Evolutionary conservation across 1,284 basidiomycete genomes (phyloP).

Genomic region (Volvariella volvacea): DNA sequence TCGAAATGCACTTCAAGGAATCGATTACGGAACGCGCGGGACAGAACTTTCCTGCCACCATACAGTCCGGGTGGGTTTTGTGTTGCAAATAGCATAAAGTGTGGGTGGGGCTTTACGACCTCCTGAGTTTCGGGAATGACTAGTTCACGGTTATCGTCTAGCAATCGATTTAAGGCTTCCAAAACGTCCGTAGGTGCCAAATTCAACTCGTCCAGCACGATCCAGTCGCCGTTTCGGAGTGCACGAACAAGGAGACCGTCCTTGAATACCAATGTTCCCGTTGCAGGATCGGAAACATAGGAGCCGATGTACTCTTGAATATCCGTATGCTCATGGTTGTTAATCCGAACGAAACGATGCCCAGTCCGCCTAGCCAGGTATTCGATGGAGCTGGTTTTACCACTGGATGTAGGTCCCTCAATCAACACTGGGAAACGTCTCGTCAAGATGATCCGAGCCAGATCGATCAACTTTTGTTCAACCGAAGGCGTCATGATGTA

Average conservation of each 20-base stretch:
- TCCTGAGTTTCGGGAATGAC: constrained; percentile 97
- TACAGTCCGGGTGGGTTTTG: constrained; percentile 99
- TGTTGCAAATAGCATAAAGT: constrained; percentile 98
- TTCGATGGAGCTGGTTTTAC: constrained; percentile 96
- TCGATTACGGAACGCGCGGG: constrained; percentile 96
- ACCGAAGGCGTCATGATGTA: constrained; percentile 98
- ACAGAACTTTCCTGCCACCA: constrained; percentile 92
- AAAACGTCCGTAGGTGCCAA: constrained; percentile 97
- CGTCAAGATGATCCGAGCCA: constrained; percentile 87
- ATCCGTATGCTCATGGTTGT: constrained; percentile 99
- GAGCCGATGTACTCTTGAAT: constrained; percentile 98
- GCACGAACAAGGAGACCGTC: constrained; percentile 95
- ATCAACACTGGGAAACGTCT: constrained; percentile 93
- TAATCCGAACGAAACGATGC: constrained; percentile 96
- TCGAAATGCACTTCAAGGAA: constrained; percentile 98
- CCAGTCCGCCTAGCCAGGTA: constrained; percentile 93
- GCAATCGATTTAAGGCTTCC: constrained; percentile 92
- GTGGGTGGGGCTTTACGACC: constrained; percentile 87
- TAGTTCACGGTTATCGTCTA: constrained; percentile 97
- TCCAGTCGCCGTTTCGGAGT: constrained; percentile 92
- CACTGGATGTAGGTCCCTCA: constrained; percentile 96
- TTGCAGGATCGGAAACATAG: constrained; percentile 88
- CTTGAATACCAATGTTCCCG: constrained; percentile 90
- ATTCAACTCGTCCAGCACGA: constrained; percentile 97
- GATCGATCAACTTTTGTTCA: constrained; percentile 88